Evolutionary conservation across 1,284 basidiomycete species (phyloP).

Genomic region (Tylopilus orsonianus): DNA sequence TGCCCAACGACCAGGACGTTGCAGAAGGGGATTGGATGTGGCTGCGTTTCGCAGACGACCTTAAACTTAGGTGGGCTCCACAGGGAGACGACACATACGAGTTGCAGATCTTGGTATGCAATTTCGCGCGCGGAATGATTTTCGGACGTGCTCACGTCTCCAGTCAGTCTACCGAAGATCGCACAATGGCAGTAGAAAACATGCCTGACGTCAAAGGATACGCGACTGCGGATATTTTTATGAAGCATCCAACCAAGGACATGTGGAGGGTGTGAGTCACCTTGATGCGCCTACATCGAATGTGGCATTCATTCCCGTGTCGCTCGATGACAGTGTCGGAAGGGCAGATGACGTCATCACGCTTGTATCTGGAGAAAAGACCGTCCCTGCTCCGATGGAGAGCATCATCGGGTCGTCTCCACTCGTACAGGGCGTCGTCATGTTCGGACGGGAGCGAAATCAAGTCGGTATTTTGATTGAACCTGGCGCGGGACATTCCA

Average conservation of each 20-base stretch:
- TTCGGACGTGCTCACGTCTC: not conserved
- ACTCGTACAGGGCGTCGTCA: not conserved
- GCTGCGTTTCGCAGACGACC: conserved; percentile 21
- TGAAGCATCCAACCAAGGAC: conserved; percentile 22
- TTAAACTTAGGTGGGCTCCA: conserved; percentile 29
- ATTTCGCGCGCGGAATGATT: not conserved
- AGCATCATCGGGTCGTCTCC: not conserved
- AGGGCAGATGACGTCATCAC: not conserved
- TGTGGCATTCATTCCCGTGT: not conserved
- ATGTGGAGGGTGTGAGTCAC: conserved; percentile 17
- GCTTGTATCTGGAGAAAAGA: not conserved
- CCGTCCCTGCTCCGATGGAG: not conserved
- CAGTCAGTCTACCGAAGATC: conserved; percentile 18
- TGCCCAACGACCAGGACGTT: not conserved
- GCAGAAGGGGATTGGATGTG: conserved; percentile 34
- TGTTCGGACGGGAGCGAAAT: not conserved
- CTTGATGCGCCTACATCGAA: no score
- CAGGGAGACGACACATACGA: conserved; percentile 35
- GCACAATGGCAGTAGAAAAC: conserved; percentile 25
- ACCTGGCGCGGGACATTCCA: not conserved
- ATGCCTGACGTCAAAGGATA: conserved; percentile 20
- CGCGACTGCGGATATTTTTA: conserved; percentile 22
- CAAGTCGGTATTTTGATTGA: not conserved
- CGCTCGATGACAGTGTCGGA: not conserved
- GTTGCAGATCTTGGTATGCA: conserved; percentile 33